These are phyloP conservation scores for Nadsonia fulvescens DNA, from an alignment of 805 yeast species.

Conservation along the genomic window DNA sequence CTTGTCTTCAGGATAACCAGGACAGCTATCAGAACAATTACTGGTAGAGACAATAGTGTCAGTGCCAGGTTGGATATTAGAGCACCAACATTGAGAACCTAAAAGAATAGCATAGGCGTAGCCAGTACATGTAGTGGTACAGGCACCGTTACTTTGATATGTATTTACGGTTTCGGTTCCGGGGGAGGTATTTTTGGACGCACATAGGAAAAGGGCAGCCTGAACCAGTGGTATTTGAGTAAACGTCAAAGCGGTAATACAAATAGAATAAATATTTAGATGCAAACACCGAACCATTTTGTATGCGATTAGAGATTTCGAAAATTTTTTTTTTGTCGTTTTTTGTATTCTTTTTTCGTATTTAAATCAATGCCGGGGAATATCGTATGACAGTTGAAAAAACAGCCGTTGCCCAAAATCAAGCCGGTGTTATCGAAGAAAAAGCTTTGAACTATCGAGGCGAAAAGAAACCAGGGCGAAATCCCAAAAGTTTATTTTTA, in stretches of 20 bases:
- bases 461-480: too few relatives aligned
- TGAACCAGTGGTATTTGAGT: neutral
- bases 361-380: too few relatives aligned
- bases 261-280: neutral
- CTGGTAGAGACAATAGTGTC: slow-evolving; percentile 17
- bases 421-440: too few relatives aligned
- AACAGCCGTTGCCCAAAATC: too few relatives aligned
- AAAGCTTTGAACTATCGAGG: too few relatives aligned
- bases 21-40: slow-evolving; percentile 23
- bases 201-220: slow-evolving; percentile 18
- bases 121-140: slow-evolving; percentile 30
- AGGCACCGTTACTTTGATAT: slow-evolving; percentile 32
- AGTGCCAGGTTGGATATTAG: slow-evolving; percentile 29
- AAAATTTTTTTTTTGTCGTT: too few relatives aligned
- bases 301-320: too few relatives aligned
- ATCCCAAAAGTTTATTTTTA: too few relatives aligned
- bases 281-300: neutral
- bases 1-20: slow-evolving; percentile 26
- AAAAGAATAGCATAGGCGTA: slow-evolving; percentile 37
- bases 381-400: too few relatives aligned
- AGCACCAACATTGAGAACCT: slow-evolving; percentile 42
- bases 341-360: too few relatives aligned
- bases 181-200: slow-evolving; percentile 24
- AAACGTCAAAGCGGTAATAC: neutral
- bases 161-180: slow-evolving; percentile 5